These are phyloP conservation scores for Phytophthora aleatoria DNA, from an alignment of 352 stramenopile species.

Conservation along the genomic window DNA sequence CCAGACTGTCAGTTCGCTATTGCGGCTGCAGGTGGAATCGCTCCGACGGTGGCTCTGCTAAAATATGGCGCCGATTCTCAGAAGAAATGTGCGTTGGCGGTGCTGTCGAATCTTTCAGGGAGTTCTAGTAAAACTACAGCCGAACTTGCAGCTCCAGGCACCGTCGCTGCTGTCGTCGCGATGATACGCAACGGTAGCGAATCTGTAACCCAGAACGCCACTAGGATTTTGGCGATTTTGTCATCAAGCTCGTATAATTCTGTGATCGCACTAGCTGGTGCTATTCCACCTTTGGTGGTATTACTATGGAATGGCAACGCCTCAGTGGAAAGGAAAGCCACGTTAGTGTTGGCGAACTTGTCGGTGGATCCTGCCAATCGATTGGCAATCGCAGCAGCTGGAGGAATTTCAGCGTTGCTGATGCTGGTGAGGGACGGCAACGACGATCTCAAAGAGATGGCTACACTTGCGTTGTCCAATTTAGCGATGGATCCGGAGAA, in stretches of 20 bases:
- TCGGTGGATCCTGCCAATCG: not conserved
- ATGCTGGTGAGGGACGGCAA: slow-evolving; percentile 8
- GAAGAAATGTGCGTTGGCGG: slow-evolving; percentile 4
- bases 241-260: slow-evolving; percentile 11
- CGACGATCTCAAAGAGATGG: slow-evolving; percentile 14
- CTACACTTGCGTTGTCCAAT: slow-evolving; percentile 4
- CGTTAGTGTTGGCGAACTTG: slow-evolving; percentile 7
- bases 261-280: slow-evolving; percentile 6
- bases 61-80: not conserved
- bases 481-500: slow-evolving; percentile 5
- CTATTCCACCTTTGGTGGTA: slow-evolving; percentile 9
- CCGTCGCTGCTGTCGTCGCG: not conserved
- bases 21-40: slow-evolving; percentile 5
- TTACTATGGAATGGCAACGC: slow-evolving; percentile 14
- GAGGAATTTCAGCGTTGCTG: slow-evolving; percentile 16
- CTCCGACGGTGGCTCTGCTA: slow-evolving; percentile 7
- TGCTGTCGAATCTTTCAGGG: not conserved
- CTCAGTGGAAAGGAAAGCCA: slow-evolving; percentile 1
- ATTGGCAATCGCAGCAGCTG: slow-evolving; percentile 10
- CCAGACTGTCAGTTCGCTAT: slow-evolving; percentile 4
- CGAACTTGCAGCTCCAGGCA: not conserved
- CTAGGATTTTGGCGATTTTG: slow-evolving; percentile 7
- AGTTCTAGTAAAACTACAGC: not conserved
- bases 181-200: not conserved
- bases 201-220: not conserved